phyloP scores from a whole-genome alignment of 768 basidiomycete genomes.

The Amanita phalloides region DNA sequence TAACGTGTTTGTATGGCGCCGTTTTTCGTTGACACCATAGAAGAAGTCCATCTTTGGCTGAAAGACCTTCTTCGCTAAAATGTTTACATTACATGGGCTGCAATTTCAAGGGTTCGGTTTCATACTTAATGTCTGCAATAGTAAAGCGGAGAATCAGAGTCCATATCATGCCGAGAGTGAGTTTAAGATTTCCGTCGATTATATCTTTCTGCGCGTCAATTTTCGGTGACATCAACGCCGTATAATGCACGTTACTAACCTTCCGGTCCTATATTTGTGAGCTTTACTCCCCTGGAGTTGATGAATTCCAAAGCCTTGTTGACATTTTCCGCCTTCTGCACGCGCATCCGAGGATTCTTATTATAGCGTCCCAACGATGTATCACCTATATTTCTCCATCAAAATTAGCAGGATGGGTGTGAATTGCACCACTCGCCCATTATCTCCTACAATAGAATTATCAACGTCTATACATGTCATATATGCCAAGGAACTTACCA shows the following conservation, averaged over 20 bases:
- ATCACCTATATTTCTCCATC: slow-evolving; percentile 44
- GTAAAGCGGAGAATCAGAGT: slow-evolving; percentile 94
- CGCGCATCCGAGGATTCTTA: slow-evolving; percentile 77
- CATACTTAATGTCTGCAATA: slow-evolving; percentile 94
- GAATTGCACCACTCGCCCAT: slow-evolving; percentile 57
- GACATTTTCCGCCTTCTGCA: slow-evolving; percentile 98
- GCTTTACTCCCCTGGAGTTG: slow-evolving; percentile 82
- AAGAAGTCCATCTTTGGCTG: slow-evolving; percentile 93
- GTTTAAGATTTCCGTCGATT: slow-evolving; percentile 96
- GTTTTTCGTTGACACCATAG: slow-evolving; percentile 99
- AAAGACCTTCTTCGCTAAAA: slow-evolving; percentile 90
- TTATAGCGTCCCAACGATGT: slow-evolving; percentile 93
- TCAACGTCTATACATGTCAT: background rate
- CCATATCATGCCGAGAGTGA: slow-evolving; percentile 99
- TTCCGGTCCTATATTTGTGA: slow-evolving; percentile 97
- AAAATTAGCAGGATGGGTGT: background rate
- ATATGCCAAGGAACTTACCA: slow-evolving; percentile 39
- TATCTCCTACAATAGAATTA: slow-evolving; percentile 59
- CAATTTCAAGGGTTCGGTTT: slow-evolving; percentile 6
- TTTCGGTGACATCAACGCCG: background rate
- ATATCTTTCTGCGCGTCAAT: slow-evolving; percentile 52
- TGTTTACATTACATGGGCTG: background rate
- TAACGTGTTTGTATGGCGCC: slow-evolving; percentile 77
- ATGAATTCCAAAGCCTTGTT: slow-evolving; percentile 96
- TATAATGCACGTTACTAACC: slow-evolving; percentile 28